Conservation (phyloP, 192 early-diverging fungal genomes). For the Linnemannia exigua region DNA sequence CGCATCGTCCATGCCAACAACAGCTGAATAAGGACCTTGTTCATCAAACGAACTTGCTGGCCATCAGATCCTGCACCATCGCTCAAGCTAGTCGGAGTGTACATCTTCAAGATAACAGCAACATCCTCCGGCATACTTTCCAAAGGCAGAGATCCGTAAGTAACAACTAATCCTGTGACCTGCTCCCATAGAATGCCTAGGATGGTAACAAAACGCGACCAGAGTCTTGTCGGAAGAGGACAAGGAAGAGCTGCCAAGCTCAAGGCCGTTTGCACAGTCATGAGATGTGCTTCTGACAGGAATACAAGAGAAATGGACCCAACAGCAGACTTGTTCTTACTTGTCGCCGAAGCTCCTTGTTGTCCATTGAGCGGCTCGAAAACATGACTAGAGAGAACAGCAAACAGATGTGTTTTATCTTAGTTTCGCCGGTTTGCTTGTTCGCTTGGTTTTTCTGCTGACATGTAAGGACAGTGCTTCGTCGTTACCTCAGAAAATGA, state of each 20-base stretch:
- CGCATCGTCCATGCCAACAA: conserved; percentile 40
- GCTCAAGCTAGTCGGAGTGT: background rate
- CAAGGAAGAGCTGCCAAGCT: conserved; percentile 29
- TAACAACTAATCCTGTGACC: background rate
- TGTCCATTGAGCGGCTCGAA: conserved; percentile 9
- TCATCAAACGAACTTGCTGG: conserved; percentile 17
- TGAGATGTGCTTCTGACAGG: conserved; percentile 26
- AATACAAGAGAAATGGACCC: conserved; percentile 24
- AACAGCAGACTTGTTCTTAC: background rate
- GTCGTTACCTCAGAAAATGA: conserved; percentile 44
- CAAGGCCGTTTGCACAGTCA: conserved; percentile 11
- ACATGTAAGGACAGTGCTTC: background rate
- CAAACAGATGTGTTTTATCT: background rate
- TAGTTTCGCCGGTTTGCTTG: background rate
- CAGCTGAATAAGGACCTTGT: conserved; percentile 25
- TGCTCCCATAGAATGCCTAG: conserved; percentile 26
- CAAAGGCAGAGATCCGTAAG: background rate
- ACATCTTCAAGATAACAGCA: conserved; percentile 22
- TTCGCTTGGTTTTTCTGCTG: background rate
- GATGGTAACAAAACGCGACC: conserved; percentile 21
- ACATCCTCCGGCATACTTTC: background rate
- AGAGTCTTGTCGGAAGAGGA: conserved; percentile 40
- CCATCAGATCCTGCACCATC: background rate
- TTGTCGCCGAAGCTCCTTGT: background rate
- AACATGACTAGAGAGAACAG: conserved; percentile 1